Evolutionary conservation across 23 red algal species (phyloP).

Genomic region (Agarophyton chilense): DNA sequence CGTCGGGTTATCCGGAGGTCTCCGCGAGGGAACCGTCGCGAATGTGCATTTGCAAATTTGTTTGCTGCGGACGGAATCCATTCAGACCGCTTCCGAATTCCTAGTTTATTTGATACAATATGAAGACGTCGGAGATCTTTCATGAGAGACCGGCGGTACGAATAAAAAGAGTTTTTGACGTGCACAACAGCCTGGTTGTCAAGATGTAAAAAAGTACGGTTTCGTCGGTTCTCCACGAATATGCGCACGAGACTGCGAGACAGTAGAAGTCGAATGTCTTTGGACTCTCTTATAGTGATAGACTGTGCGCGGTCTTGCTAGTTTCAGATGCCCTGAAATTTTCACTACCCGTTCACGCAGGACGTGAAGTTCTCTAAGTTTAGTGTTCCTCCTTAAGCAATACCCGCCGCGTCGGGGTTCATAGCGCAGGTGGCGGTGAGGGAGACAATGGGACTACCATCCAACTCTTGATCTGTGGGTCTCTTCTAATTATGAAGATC

Average conservation of each 20-base stretch:
- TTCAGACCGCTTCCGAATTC: background rate
- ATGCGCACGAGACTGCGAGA: background rate
- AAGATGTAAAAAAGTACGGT: slow-evolving; percentile 5
- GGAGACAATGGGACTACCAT: background rate
- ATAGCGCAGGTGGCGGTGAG: background rate
- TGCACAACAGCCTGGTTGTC: slow-evolving; percentile 38
- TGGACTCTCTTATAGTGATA: slow-evolving; percentile 20
- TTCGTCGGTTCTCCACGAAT: background rate
- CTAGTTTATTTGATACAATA: background rate
- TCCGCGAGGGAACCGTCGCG: slow-evolving; percentile 25
- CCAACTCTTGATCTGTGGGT: background rate
- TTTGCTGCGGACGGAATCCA: slow-evolving; percentile 24
- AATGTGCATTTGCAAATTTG: background rate
- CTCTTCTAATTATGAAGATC: background rate
- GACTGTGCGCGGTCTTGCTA: slow-evolving; percentile 15
- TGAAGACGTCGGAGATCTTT: slow-evolving; percentile 9
- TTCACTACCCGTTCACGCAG: background rate
- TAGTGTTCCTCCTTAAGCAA: slow-evolving; percentile 16
- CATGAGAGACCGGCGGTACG: slow-evolving; percentile 23
- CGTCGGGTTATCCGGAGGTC: slow-evolving; percentile 18
- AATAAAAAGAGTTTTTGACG: slow-evolving; percentile 33
- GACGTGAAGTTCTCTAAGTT: background rate
- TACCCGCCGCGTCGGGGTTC: slow-evolving; percentile 36
- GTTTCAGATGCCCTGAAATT: slow-evolving; percentile 22
- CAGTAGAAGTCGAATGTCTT: slow-evolving; percentile 8